A percentile compares a stretch with the other conserved stretches of the same genome.
Evolutionary conservation across 495 filamentous ascomycete species (phyloP).

Genomic region (Bombardia bombarda): DNA sequence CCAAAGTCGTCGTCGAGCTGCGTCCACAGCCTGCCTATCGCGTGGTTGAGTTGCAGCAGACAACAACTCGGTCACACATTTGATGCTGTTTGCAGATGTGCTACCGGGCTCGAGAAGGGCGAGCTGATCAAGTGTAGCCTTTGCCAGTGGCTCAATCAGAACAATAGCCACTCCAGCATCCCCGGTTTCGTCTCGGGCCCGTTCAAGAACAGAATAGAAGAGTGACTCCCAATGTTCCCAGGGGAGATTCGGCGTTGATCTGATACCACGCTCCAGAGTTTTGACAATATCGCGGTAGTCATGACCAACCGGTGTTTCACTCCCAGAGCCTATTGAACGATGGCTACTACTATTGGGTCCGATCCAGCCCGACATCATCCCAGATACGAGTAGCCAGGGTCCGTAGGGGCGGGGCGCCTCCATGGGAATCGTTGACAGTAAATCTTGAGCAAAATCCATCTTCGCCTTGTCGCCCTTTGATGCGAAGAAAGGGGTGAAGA

Average conservation of each 20-base stretch:
- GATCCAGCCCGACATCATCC: conserved; percentile 19
- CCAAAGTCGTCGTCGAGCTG: conserved; percentile 51
- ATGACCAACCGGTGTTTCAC: conserved; percentile 32
- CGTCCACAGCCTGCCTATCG: conserved; percentile 50
- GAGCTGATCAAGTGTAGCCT: conserved; percentile 29
- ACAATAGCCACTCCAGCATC: conserved; percentile 52
- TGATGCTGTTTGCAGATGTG: conserved; percentile 17
- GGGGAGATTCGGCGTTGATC: conserved; percentile 34
- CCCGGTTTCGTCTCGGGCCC: conserved; percentile 57
- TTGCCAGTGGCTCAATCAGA: conserved; percentile 65
- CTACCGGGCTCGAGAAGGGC: not conserved
- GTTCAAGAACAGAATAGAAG: conserved; percentile 48
- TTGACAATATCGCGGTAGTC: conserved; percentile 65
- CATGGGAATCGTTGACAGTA: conserved; percentile 29
- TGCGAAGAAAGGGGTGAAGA: conserved; percentile 41
- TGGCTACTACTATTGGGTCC: conserved; percentile 25
- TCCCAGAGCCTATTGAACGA: conserved; percentile 22
- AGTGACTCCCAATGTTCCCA: conserved; percentile 53
- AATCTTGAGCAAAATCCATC: conserved; percentile 33
- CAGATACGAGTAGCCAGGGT: conserved; percentile 34
- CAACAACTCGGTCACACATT: conserved; percentile 25
- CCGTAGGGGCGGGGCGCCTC: conserved; percentile 31
- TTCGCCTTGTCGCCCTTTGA: conserved; percentile 32
- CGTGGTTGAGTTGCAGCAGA: conserved; percentile 36
- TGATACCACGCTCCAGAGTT: conserved; percentile 56